Evolutionary conservation across 1,284 basidiomycete genomes (phyloP), one percentile per base, ranked within the genome.

Genomic region (Pyrrhoderma noxium): DNA sequence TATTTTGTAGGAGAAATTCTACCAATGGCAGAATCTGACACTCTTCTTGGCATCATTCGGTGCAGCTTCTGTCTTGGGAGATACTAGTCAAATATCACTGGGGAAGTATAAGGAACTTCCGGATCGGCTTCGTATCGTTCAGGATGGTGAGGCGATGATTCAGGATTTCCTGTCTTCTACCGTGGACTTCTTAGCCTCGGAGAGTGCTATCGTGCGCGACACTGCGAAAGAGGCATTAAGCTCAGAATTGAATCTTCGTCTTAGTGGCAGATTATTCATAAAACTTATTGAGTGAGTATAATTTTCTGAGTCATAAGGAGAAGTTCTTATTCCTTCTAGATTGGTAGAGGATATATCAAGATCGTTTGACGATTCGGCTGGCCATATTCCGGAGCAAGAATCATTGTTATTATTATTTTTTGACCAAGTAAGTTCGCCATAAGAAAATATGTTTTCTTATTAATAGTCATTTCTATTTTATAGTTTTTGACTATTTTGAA

Each of bases 21-120:
- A 76, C 38, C 82, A 92, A 58, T 96, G 93, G 93, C 86, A 92
- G 62, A 93, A 95, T 64, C 71, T 92, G 19, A 85, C 89, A 0
- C 71, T 91, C 23, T 90, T 89, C 65, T 68, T 95, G 39, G 81
- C 88, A 14, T 79, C 89, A 1, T 78, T 88, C 22, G 83, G 86
- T 36, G 82, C 84, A 2, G 74, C 81, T 3, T 89, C 85, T 56
- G 66, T 80, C 11, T 70, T 72, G 44, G 80, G 80, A 18, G 66
- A 70, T 23, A 75, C 92, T 45, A 80, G 86, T 0, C 58, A 70
- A 3, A 72, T 77, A 42, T 71, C 76, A 42, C 7, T 31, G 27
- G 27, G 27, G 27, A 31, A 31, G 11, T 5, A 5, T 5, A 31
- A 11, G 11, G 27, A 31, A 11, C 68, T 93, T 3, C 89, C 90